Base-by-base conservation (phyloP, 2,329 filamentous ascomycete species). In the Fusarium sambucinum region DNA sequence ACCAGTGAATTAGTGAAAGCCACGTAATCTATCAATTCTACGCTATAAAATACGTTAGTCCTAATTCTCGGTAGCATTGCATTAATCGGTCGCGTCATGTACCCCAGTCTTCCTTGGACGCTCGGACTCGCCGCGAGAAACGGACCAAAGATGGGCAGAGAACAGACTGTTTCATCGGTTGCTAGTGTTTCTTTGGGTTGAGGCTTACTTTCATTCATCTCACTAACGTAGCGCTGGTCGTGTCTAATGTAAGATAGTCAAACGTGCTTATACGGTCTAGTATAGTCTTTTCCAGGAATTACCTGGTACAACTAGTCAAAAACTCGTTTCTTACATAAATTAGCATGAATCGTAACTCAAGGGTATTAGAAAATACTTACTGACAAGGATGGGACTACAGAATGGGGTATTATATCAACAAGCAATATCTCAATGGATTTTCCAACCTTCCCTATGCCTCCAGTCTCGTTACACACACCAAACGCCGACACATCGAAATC, bases 21-120 rank as follows among this genome's bases (percentile, higher is more conserved):
- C 59, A 58, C 45, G 45, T 57, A 56, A 29, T 21, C n/a, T 19
- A 14, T 30, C 19, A 27, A 27, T 25, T 21, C 32, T 29, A 9
- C 23, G 23, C 33, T 19, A 6, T 12, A 13, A 7, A 14, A 12
- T 11, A 38, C 32, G 32, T 50, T 50, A 50, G 47, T 27, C 10
- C 47, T n/a, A 50, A 50, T 14, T 6, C 35, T 38, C n/a, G 32
- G 32, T 38, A 13, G 11, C 19, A 12, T 37, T 35, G 35, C 51
- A 32, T 58, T 40, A 17, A 63, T 51, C 44, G 51, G 51, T 51
- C 44, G 38, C 59, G 46, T 45, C 38, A 50, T 50, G 35, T 45
- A 57, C 44, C 44, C 44, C 38, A 30, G 50, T 16, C 29, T 35
- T 55, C 11, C 17, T 9, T 30, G 4, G 13, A 33, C 25, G 35